These are phyloP conservation scores for Penicillium sp. DNA, from an alignment of 2,329 filamentous ascomycete genomes.

Conservation along the genomic window DNA sequence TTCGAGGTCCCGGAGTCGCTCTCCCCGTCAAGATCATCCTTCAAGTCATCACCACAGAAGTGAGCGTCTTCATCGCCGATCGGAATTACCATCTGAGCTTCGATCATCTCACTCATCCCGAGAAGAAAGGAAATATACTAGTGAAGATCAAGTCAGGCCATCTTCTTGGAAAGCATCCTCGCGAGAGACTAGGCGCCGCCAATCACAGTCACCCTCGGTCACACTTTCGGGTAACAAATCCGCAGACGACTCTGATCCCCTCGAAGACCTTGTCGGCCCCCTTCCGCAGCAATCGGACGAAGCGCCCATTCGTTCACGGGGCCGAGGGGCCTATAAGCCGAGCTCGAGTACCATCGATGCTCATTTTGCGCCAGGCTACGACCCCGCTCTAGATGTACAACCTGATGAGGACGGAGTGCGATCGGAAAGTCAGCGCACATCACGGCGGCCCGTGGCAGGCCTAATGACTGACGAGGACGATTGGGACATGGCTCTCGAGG, in stretches of 20 bases:
- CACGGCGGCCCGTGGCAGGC: constrained; percentile 36
- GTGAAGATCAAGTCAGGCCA: no score
- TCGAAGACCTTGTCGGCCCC: constrained; percentile 72
- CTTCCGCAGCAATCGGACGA: constrained; percentile 44
- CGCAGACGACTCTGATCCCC: constrained; percentile 57
- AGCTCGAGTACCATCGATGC: constrained; percentile 65
- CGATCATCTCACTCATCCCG: constrained; percentile 11
- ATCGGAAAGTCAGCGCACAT: constrained; percentile 49
- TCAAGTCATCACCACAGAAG: constrained; percentile 17
- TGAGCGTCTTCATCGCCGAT: constrained; percentile 26
- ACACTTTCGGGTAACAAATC: constrained; percentile 4
- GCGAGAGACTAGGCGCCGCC: not conserved
- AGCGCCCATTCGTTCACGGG: constrained; percentile 53
- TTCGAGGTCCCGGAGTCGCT: constrained; percentile 20
- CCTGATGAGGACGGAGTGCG: constrained; percentile 48
- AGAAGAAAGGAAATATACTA: not conserved
- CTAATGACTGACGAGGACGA: constrained; percentile 53
- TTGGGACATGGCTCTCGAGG: constrained; percentile 76
- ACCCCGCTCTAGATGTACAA: constrained; percentile 46
- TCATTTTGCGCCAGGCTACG: constrained; percentile 65
- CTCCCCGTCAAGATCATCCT: constrained; percentile 17
- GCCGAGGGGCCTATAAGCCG: constrained; percentile 59
- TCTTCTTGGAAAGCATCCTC: no score
- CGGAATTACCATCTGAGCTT: constrained; percentile 14
- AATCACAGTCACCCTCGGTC: not conserved